These are phyloP conservation scores for Lunasporangiospora selenospora DNA, from an alignment of 192 early-diverging fungal genomes.

Conservation along the genomic window DNA sequence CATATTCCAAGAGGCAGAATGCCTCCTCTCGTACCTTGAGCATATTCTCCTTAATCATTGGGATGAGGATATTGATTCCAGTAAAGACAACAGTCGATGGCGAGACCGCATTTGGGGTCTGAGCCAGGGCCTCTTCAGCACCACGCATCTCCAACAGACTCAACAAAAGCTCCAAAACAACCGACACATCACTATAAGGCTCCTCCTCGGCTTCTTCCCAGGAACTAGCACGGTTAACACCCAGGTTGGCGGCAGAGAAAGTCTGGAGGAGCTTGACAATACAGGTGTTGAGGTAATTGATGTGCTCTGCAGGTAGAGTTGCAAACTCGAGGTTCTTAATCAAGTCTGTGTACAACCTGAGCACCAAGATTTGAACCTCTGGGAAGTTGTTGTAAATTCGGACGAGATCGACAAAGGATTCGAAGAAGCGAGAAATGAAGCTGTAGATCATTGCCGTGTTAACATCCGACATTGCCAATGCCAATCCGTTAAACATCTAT, in stretches of 20 bases:
- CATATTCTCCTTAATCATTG: conserved; percentile 76
- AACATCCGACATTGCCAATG: conserved; percentile 65
- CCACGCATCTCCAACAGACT: conserved; percentile 26
- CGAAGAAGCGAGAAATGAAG: conserved; percentile 63
- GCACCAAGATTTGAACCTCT: conserved; percentile 70
- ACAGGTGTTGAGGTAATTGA: conserved; percentile 54
- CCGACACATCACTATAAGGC: conserved; percentile 67
- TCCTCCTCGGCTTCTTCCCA: conserved; percentile 68
- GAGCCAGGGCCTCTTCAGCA: conserved; percentile 39
- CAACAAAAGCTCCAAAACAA: conserved; percentile 59
- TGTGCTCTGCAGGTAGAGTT: conserved; percentile 48
- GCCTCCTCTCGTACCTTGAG: conserved; percentile 55
- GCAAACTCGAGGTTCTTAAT: conserved; percentile 57
- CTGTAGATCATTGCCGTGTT: conserved; percentile 67
- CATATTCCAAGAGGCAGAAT: conserved; percentile 4
- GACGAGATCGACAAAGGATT: conserved; percentile 68
- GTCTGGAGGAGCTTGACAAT: conserved; percentile 60
- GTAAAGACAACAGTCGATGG: conserved; percentile 73
- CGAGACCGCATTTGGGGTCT: conserved; percentile 30
- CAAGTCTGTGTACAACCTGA: conserved; percentile 64
- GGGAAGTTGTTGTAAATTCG: conserved; percentile 67
- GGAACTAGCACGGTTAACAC: conserved; percentile 46
- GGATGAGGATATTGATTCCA: conserved; percentile 73
- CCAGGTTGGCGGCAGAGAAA: conserved; percentile 63
- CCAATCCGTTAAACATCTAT: conserved; percentile 81